Evolutionary conservation across 1,139 yeast genomes (phyloP).

Genomic region (Nakaseomyces nivariensis): DNA sequence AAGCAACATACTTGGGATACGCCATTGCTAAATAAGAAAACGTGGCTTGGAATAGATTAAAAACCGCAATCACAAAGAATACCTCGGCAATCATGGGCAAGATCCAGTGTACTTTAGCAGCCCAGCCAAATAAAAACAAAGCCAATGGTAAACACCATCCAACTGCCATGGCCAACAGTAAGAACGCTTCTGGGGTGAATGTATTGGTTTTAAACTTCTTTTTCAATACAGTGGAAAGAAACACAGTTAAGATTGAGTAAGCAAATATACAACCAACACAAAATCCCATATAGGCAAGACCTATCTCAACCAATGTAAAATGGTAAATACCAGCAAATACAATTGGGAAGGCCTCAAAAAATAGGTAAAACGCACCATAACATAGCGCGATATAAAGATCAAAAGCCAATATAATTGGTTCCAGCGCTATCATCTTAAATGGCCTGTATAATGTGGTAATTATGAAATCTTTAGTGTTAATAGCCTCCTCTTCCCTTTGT

Average conservation of each 20-base stretch:
- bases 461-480: conserved; percentile 22
- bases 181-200: conserved; percentile 15
- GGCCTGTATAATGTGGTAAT: conserved; percentile 43
- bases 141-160: conserved; percentile 14
- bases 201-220: conserved; percentile 11
- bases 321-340: conserved; percentile 37
- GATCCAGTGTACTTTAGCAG: conserved; percentile 39
- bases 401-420: conserved; percentile 18
- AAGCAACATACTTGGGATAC: conserved; percentile 40
- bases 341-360: conserved; percentile 55
- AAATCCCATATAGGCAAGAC: conserved; percentile 19
- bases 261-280: conserved; percentile 17
- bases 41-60: conserved; percentile 36
- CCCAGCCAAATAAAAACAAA: conserved; percentile 33
- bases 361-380: conserved; percentile 46
- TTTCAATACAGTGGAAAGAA: conserved; percentile 7
- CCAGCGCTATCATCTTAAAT: conserved; percentile 32
- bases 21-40: conserved; percentile 28
- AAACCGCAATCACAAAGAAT: conserved; percentile 33
- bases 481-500: neutral
- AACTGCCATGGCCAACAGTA: conserved; percentile 12
- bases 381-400: conserved; percentile 40
- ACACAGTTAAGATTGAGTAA: conserved; percentile 11
- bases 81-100: conserved; percentile 37
- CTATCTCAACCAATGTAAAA: conserved; percentile 32